phyloP scores from a whole-genome alignment of 179 eudicot genomes.

The Beta lomatogona region DNA sequence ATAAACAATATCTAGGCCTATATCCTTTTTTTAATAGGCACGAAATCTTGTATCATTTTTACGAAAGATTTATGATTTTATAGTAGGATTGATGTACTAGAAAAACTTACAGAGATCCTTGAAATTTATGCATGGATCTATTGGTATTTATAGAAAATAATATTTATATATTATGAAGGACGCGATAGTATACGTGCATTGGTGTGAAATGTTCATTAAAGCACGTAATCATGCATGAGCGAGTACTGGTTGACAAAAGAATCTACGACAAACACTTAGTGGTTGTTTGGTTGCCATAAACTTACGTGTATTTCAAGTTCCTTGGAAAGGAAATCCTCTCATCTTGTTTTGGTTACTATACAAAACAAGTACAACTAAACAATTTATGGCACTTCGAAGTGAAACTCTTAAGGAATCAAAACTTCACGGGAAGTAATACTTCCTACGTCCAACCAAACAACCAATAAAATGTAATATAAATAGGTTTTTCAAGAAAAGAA shows the following conservation, averaged over 20 bases:
- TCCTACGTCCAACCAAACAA: too few species aligned
- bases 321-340: too few species aligned
- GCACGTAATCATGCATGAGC: background rate
- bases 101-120: too few species aligned
- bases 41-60: background rate
- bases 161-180: background rate
- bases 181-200: background rate
- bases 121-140: background rate
- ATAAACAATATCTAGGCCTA: background rate
- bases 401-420: too few species aligned
- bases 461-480: too few species aligned
- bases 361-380: too few species aligned
- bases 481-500: background rate
- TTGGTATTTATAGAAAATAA: background rate
- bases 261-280: background rate
- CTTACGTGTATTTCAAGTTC: too few species aligned
- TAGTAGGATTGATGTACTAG: too few species aligned
- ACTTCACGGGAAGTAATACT: too few species aligned
- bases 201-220: background rate
- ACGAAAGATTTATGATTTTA: background rate
- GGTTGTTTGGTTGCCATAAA: too few species aligned
- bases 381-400: too few species aligned
- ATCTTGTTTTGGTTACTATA: too few species aligned
- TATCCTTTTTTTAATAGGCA: background rate
- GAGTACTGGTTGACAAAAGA: background rate